These are phyloP conservation scores for Candida neerlandica DNA, from an alignment of 1,139 yeast genomes.

Conservation along the genomic window DNA sequence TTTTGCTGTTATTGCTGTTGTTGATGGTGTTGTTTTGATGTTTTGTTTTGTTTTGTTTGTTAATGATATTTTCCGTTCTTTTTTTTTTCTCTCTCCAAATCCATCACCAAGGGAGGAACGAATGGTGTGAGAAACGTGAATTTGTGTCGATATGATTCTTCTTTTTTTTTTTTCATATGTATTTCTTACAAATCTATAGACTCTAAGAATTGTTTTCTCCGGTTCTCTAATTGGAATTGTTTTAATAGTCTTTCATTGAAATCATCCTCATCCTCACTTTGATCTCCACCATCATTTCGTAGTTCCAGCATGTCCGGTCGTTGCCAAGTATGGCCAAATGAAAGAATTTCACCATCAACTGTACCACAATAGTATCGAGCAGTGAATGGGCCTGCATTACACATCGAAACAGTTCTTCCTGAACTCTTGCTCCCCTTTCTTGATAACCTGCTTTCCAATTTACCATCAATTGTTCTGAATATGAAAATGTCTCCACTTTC, in stretches of 20 bases:
- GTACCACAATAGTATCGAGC: constrained; percentile 55
- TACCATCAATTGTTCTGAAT: constrained; percentile 65
- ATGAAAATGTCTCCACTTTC: constrained; percentile 80
- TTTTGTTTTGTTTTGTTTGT: not conserved
- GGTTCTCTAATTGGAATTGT: constrained; percentile 8
- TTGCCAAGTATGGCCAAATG: constrained; percentile 49
- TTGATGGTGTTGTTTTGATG: not conserved
- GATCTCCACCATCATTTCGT: constrained; percentile 8
- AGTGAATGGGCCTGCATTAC: constrained; percentile 46
- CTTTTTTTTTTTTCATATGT: not conserved
- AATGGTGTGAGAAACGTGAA: no score
- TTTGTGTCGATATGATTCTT: not conserved
- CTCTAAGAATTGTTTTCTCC: constrained; percentile 13
- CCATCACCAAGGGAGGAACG: no score
- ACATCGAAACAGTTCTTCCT: constrained; percentile 54
- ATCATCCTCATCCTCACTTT: constrained; percentile 10
- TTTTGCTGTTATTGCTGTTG: not conserved
- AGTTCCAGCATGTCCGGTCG: constrained; percentile 20
- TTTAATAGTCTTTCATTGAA: constrained; percentile 11
- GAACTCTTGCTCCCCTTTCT: constrained; percentile 35
- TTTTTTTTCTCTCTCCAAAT: not conserved
- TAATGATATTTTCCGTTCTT: no score
- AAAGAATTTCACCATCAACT: constrained; percentile 56
- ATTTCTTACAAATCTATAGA: not conserved
- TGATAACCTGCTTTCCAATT: constrained; percentile 53